Percentiles rank a stretch among this genome's conserved stretches.
Conservation (phyloP, 345 rosid species). For the Aquilaria sinensis region DNA sequence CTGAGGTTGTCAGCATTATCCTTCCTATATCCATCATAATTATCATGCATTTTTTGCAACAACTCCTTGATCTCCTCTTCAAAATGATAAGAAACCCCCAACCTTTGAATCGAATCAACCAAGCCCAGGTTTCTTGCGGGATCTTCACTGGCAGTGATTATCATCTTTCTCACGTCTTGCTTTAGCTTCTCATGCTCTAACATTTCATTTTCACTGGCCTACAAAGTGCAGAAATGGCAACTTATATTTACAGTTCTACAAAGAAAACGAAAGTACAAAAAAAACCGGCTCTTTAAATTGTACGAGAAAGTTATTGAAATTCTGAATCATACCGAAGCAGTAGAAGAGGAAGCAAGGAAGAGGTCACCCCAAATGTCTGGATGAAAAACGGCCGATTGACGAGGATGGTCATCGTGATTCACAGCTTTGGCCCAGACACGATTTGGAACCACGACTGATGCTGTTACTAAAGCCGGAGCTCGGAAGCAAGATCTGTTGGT, state of each 20-base stretch:
- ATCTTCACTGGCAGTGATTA: constrained; percentile 4
- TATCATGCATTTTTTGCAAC: constrained; percentile 3
- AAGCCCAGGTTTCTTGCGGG: constrained; percentile 8
- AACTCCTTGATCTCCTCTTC: constrained; percentile 25
- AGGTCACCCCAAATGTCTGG: too few species aligned
- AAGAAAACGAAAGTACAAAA: too few species aligned
- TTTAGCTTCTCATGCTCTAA: constrained; percentile 13
- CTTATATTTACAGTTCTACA: too few species aligned
- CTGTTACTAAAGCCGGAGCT: too few species aligned
- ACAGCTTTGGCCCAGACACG: too few species aligned
- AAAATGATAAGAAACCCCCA: constrained; percentile 46
- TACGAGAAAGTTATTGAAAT: too few species aligned
- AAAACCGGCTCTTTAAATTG: background rate
- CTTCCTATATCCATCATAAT: background rate
- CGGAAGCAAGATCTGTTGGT: too few species aligned
- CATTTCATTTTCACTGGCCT: background rate
- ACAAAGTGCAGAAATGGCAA: background rate
- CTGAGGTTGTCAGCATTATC: constrained; percentile 11
- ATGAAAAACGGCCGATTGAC: too few species aligned
- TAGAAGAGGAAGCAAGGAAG: too few species aligned
- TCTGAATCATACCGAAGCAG: too few species aligned
- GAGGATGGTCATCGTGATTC: too few species aligned
- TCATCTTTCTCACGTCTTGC: constrained; percentile 13
- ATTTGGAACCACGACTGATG: too few species aligned
- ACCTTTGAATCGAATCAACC: constrained; percentile 29